These are phyloP conservation scores for Geranium rotundifolium DNA, from an alignment of 345 rosid genomes.

Conservation along the genomic window DNA sequence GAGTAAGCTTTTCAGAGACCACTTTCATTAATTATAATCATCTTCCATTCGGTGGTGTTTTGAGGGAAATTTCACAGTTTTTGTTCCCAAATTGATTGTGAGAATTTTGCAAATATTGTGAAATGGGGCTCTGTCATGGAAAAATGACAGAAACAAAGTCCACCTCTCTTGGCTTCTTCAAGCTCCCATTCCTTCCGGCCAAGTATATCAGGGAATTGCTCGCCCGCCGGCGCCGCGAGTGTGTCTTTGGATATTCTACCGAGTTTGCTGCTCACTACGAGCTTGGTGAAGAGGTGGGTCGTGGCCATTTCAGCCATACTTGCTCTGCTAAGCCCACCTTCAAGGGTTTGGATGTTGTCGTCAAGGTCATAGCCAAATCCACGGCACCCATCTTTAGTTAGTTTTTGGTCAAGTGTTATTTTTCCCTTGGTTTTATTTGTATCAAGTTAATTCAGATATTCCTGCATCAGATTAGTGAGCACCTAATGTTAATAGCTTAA, in stretches of 20 bases:
- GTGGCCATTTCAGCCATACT: constrained; percentile 89
- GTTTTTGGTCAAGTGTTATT: constrained; percentile 81
- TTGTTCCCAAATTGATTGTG: too few relatives aligned
- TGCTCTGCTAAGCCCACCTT: constrained; percentile 72
- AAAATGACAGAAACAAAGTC: too few relatives aligned
- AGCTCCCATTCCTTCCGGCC: constrained; percentile 94
- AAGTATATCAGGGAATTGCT: constrained; percentile 81
- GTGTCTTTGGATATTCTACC: constrained; percentile 70
- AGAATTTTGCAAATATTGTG: too few relatives aligned
- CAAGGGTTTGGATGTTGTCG: constrained; percentile 83
- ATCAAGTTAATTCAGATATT: too few relatives aligned
- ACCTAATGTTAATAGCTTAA: too few relatives aligned
- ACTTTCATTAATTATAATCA: too few relatives aligned
- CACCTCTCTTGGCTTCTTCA: constrained; percentile 80
- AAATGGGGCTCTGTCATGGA: too few relatives aligned
- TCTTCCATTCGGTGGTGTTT: too few relatives aligned
- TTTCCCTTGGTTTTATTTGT: neutral
- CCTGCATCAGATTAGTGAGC: too few relatives aligned
- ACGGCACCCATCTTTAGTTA: too few relatives aligned
- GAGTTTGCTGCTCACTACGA: constrained; percentile 57
- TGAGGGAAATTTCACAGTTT: too few relatives aligned
- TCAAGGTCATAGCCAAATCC: constrained; percentile 85
- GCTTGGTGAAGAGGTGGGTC: constrained; percentile 84
- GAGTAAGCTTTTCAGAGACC: too few relatives aligned
- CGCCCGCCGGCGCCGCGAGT: constrained; percentile 70